Base-by-base conservation (phyloP, 148 eudicot genomes). In the Rhododendron williamsianum region DNA sequence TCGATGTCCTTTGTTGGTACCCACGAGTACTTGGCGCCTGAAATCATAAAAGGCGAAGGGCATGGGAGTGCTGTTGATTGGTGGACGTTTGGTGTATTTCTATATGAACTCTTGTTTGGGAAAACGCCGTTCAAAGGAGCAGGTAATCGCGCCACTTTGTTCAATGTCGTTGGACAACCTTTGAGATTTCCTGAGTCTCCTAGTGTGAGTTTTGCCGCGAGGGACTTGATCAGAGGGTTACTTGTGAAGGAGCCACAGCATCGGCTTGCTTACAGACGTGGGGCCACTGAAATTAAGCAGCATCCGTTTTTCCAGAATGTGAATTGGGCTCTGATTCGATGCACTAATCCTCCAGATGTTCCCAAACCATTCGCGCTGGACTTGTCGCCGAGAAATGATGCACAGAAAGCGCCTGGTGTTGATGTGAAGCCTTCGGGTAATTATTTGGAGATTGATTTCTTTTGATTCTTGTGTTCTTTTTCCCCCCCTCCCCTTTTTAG, bases 1-100 rank as follows among this genome's bases (percentile, higher is more conserved):
- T 96, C 99, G 8, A 96, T 96, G 99, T 96, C 99, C 23, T 96
- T 96, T 36, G 99, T 96, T 21, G 99, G 99, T 60, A 96, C 99
- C 74, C 99, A 95, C 38, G 99, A 95, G 89, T 96, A 96, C 86
- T 83, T 96, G 71, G 98, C 98, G 0, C 98, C 98, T 1, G 98
- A 95, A 84, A 95, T 95, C 79, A 90, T 95, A 54, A 96, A 94
- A 84, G 98, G 97, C 0, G 98, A 96, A 87, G 98, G 98, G 25
- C 99, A 96, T 35, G 99, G 99, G 4, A 93, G 97, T 78, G 99
- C 99, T 12, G 99, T 96, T 7, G 99, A 96, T 89, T 96, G 99
- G 99, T 96, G 99, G 99, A 95, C 98, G 1, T 92, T 96, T 43
- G 99, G 99, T 76, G 92, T 96, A 16, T 96, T 96, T 82, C 89